These are phyloP conservation scores for Fusarium sororula DNA, from an alignment of 2,329 filamentous ascomycete genomes.

Conservation along the genomic window DNA sequence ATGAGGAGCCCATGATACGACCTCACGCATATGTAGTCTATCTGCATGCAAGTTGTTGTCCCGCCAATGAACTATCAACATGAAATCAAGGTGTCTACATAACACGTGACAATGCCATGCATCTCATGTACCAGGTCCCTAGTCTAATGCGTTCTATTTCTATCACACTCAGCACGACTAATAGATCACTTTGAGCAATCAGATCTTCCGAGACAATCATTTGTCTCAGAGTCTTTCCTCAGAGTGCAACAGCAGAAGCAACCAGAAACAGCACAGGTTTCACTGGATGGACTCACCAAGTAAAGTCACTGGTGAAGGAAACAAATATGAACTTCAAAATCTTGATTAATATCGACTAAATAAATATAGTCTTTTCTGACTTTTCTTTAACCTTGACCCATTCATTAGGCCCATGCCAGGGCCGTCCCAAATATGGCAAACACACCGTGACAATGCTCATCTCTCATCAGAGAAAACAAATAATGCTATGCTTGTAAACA, in stretches of 20 bases:
- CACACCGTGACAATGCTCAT: conserved; percentile 41
- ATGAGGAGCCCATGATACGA: conserved; percentile 5
- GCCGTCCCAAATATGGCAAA: conserved; percentile 38
- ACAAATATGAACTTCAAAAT: conserved; percentile 28
- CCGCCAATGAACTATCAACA: conserved; percentile 4
- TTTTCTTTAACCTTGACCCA: conserved; percentile 43
- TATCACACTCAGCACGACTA: background rate
- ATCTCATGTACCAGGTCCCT: background rate
- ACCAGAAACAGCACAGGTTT: conserved; percentile 4
- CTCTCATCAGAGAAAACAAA: conserved; percentile 37
- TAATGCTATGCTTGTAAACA: conserved; percentile 41
- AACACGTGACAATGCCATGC: background rate
- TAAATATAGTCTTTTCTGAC: conserved; percentile 39
- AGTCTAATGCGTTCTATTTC: background rate
- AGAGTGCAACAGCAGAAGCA: background rate
- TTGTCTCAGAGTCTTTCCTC: background rate
- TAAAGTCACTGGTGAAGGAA: background rate
- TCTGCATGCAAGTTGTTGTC: conserved; percentile 17
- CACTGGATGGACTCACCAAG: background rate
- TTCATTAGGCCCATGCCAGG: conserved; percentile 39
- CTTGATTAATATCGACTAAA: conserved; percentile 40
- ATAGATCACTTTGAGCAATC: background rate
- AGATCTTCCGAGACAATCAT: background rate
- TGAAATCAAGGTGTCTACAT: background rate
- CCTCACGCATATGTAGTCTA: conserved; percentile 1